These are phyloP conservation scores for Lizonia empirigonia DNA, from an alignment of 2,329 filamentous ascomycete species.

Conservation along the genomic window DNA sequence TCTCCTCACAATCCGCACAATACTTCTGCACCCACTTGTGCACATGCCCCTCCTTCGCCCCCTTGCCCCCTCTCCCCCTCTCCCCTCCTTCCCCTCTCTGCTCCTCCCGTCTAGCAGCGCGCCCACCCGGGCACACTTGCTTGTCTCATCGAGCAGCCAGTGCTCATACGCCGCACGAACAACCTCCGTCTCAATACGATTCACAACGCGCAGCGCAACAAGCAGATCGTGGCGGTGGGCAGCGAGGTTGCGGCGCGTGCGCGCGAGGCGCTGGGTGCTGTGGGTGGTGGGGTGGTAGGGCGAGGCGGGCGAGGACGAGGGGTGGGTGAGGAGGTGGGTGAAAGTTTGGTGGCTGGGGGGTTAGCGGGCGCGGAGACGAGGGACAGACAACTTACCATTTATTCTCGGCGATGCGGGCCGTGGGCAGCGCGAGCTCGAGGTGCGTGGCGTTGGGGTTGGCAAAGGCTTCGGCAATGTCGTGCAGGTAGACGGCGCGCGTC, in stretches of 20 bases:
- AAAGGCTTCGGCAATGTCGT: slow-evolving; percentile 74
- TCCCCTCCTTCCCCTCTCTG: slow-evolving; percentile 49
- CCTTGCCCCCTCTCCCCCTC: too few species aligned
- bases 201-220: slow-evolving; percentile 88
- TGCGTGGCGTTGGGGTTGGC: slow-evolving; percentile 43
- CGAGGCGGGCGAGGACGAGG: slow-evolving; percentile 17
- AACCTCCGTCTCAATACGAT: slow-evolving; percentile 85
- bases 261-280: slow-evolving; percentile 64
- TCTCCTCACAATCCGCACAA: slow-evolving; percentile 64
- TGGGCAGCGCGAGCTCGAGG: slow-evolving; percentile 25
- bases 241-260: slow-evolving; percentile 82
- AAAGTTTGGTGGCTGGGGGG: slow-evolving; percentile 45
- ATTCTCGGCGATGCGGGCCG: slow-evolving; percentile 25
- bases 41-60: too few species aligned
- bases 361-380: neutral
- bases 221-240: slow-evolving; percentile 87
- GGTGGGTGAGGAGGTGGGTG: slow-evolving; percentile 41
- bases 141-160: slow-evolving; percentile 82
- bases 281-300: slow-evolving; percentile 33
- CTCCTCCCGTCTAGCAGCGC: slow-evolving; percentile 52
- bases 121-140: slow-evolving; percentile 71
- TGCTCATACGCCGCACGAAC: slow-evolving; percentile 89
- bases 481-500: slow-evolving; percentile 83
- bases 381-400: slow-evolving; percentile 32
- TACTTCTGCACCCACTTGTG: slow-evolving; percentile 65